Evolutionary conservation across 805 yeast genomes (phyloP), one percentile per base, ranked within the genome.

Genomic region (Saccharomycopsis sp.): DNA sequence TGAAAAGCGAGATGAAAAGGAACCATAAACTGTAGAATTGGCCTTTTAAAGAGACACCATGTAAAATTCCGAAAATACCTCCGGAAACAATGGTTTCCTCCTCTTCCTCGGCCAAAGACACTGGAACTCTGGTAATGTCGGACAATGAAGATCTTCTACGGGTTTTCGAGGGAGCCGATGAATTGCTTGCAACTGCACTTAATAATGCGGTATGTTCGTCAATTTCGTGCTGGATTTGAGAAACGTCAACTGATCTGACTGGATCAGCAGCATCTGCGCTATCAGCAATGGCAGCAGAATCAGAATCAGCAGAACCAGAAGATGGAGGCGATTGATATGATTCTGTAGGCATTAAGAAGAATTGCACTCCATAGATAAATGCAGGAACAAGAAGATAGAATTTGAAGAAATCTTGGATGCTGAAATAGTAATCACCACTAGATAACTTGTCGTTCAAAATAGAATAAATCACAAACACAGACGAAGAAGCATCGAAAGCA

Each of bases 401-500:
- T n/a, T 78, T 71, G 75, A 93, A 92, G 70, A 92, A 92, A 20
- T 55, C 58, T 3, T 56, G 42, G 68, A 73, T 25, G 74, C 68
- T 9, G 88, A 68, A 1, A 82, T 67, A 38, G 84, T 65, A 53
- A 17, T 63, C 61, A 19, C 65, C 62, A 17, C 65, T 58, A 23
- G 57, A 41, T 2, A 60, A 24, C 3, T 9, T 20, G 5, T 17
- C n/a, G 24, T 87, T 90, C 14, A 81, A 66, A n/a, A 89, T 61
- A 64, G 96, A 75, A 73, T 91, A 93, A 9, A 81, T 65, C 65
- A 90, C 75, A 68, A 92, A 92, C 52, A 93, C 78, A 0, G 96
- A 97, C n/a, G 96, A 84, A 1, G 96, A 88, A 0, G 96, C 79
- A 70, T 93, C 97, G 68, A 92, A 91, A 0, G 97, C 91, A 12